phyloP scores from a whole-genome alignment of 495 filamentous ascomycete species.

The Durotheca rogersii region DNA sequence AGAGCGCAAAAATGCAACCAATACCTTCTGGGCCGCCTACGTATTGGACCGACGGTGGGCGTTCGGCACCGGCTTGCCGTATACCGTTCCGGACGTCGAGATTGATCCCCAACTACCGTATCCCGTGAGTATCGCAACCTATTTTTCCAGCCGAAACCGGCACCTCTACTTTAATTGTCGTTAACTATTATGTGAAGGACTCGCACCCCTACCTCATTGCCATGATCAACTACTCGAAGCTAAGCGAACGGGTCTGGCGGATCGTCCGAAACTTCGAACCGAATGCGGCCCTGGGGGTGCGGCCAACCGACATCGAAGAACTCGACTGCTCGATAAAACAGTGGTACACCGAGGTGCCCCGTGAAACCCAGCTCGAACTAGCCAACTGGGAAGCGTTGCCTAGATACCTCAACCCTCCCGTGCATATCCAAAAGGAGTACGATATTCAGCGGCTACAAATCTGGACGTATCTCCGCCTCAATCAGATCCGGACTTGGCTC shows the following conservation, averaged over 20 bases:
- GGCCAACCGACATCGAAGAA: slow-evolving; percentile 67
- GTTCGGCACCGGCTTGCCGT: slow-evolving; percentile 77
- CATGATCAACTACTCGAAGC: slow-evolving; percentile 76
- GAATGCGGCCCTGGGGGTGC: slow-evolving; percentile 49
- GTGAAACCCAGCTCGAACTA: slow-evolving; percentile 38
- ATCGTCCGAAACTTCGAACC: slow-evolving; percentile 60
- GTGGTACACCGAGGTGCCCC: slow-evolving; percentile 62
- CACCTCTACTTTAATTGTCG: background rate
- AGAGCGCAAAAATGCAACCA: slow-evolving; percentile 60
- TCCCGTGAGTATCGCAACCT: slow-evolving; percentile 57
- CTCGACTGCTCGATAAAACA: slow-evolving; percentile 75
- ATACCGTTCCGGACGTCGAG: slow-evolving; percentile 78
- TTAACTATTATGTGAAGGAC: slow-evolving; percentile 52
- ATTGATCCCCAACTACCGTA: slow-evolving; percentile 76
- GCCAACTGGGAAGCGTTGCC: slow-evolving; percentile 36
- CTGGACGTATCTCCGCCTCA: slow-evolving; percentile 69
- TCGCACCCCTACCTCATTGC: slow-evolving; percentile 68
- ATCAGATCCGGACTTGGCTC: slow-evolving; percentile 80
- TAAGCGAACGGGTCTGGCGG: slow-evolving; percentile 79
- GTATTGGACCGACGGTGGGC: slow-evolving; percentile 80
- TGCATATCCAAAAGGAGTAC: slow-evolving; percentile 41
- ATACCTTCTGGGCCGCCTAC: slow-evolving; percentile 80
- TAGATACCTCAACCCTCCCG: slow-evolving; percentile 28
- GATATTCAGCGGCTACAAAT: slow-evolving; percentile 58
- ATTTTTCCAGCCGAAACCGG: background rate